Evolutionary conservation across 192 early-diverging fungal species (phyloP), one percentile per base, ranked within the genome.

Genomic region (Chytriomyces sp.): DNA sequence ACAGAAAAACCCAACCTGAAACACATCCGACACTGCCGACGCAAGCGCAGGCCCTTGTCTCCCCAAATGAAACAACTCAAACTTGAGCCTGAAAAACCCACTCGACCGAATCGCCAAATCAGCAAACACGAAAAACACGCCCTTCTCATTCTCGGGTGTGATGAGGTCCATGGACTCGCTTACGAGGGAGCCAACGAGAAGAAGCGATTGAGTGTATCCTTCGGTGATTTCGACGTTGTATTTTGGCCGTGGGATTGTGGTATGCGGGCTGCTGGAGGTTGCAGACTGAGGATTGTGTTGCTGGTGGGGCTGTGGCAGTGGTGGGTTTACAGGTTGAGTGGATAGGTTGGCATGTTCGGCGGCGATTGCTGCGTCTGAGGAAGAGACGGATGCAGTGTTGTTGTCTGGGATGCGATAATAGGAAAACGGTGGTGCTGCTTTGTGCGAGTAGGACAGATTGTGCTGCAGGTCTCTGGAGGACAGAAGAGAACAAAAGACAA

Each of bases 91-190:
- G 72, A 70, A 85, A 16, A 16, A 24, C 26, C 84, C 84, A n/a
- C 61, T 50, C 7, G 70, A 60, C 26, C 84, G 79, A 6, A 85
- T 80, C 50, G 70, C 49, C 28, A 85, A 26, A 50, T 85, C 84
- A n/a, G 79, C 61, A 77, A 85, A 85, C 46, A 82, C 72, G 61
- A 85, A 85, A 61, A 83, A 83, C 72, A 81, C 69, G 16, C 75
- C 69, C 70, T 75, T 48, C 24, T 45, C 20, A 16, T 75, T 76
- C 45, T 83, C 72, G 24, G 68, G n/a, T 24, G 81, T 82, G 2
- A 67, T 62, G 57, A 83, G 61, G 10, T 79, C 73, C 10, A 72
- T 57, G 45, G 79, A 83, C n/a, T 73, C 77, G 10, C 76, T 61
- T 7, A 81, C 82, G 26, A 80, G 72, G 26, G 77, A 46, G 3